Base-by-base conservation (phyloP, 1,284 basidiomycete species). In the Heterobasidion occidentale region DNA sequence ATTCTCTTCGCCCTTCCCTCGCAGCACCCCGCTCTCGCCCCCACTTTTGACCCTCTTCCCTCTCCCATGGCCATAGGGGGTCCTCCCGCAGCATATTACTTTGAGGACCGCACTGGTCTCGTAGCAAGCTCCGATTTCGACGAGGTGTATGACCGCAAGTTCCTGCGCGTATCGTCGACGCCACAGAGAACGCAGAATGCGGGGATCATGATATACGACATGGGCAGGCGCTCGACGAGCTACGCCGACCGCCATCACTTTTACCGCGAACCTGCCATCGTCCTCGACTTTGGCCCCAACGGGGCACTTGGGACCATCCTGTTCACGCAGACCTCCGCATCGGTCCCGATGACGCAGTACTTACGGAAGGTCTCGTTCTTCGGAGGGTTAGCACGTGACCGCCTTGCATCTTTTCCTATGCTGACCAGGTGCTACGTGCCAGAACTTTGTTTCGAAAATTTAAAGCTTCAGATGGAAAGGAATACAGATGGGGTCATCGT, bases 111-210 rank as follows among this genome's bases (percentile, higher is more conserved):
- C 52, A 84, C 84, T 0, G 85, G 81, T n/a, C 68, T 72, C 15
- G 70, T 78, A 58, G 71, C 73, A 11, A 69, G 70, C 51, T 78
- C 83, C 0, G 84, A 88, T 70, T 87, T 81, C 61, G 84, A 88
- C 64, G 86, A 88, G 62, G 78, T 87, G 61, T 88, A 88, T 64
- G 86, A 88, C 69, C 79, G 86, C 56, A 69, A 81, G 61, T 88
- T 86, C 70, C 77, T 86, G 56, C 83, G 81, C 57, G 74, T 87
- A 47, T 68, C 75, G 5, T 75, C 76, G 2, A 67, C 72, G 17
- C 73, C 77, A 15, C 74, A 74, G 12, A 60, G 59, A 9, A 64
- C 65, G 36, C 60, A 65, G 17, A 56, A 60, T 33, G 52, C 60
- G n/a, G 54, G 62, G 52, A 47, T 67, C 49, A 65, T 66, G 65